Evolutionary conservation across 1,284 basidiomycete genomes (phyloP), one percentile per base, ranked within the genome.

Genomic region (Cryptococcus sp.): DNA sequence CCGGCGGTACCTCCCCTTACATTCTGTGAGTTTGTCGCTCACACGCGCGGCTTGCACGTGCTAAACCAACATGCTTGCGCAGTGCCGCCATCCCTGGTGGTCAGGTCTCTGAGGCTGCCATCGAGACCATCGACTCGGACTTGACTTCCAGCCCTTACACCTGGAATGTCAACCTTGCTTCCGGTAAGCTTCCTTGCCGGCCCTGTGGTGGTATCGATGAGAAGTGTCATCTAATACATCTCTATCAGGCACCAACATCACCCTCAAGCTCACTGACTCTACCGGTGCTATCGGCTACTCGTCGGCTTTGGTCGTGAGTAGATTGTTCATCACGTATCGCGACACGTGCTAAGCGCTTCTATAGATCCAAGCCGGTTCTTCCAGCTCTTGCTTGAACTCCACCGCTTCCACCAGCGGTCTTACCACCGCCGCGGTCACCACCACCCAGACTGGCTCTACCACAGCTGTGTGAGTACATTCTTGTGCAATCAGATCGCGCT

Each of bases 61-160:
- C 23, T 47, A 20, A 23, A 47, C 19, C 27, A 40, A 57, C 1
- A 35, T 20, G 11, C 20, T 38, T 19, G 40, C 20, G 45, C 66
- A 78, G 76, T 41, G 70, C 69, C 48, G 70, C 65, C 48, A 71
- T 75, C 55, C 74, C 73, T 47, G 73, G 66, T 54, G 72, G 67
- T 56, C 66, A 78, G 62, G 57, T 63, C 22, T 45, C 54, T 13
- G 71, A 69, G 27, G 60, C 67, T 20, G 66, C 68, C 47, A 61
- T 75, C 57, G 63, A 61, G 41, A 63, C 63, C 54, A 66, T 76
- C 52, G 42, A 30, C 50, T 50, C 57, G 52, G 35, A 38, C 25
- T 39, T 68, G 54, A 48, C 62, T n/a, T 48, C 64, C n/a, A 59
- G 58, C 47, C 65, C 69, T 45, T 63, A 56, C 61, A 73, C 71